phyloP scores from a whole-genome alignment of 306 rosid species.

The Pyrus pyrifolia region DNA sequence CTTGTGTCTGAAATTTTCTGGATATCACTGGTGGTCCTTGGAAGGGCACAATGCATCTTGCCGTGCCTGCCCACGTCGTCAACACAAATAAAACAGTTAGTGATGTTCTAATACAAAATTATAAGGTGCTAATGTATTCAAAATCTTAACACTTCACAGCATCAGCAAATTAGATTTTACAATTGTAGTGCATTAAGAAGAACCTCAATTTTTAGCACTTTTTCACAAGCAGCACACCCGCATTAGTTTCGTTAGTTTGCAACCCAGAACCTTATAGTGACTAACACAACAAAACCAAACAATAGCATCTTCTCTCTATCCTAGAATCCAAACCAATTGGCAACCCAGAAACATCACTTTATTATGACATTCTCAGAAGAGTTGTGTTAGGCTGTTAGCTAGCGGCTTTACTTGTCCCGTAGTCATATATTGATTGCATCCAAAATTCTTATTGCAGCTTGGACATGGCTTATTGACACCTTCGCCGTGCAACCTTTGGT shows the following conservation, averaged over 20 bases:
- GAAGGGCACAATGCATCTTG: conserved; percentile 57
- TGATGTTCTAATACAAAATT: background rate
- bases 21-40: conserved; percentile 33
- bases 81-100: conserved; percentile 3
- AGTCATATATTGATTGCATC: background rate
- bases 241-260: background rate
- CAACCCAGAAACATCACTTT: background rate
- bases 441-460: background rate
- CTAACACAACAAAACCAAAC: background rate
- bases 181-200: background rate
- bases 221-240: background rate
- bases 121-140: background rate
- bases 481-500: background rate
- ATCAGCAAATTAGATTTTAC: background rate
- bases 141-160: background rate
- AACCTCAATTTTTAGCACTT: background rate
- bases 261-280: background rate
- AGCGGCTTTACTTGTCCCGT: background rate
- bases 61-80: conserved; percentile 35
- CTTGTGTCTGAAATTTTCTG: conserved; percentile 33
- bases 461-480: background rate
- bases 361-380: background rate
- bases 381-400: background rate
- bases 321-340: background rate
- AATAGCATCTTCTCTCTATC: background rate